Evolutionary conservation across 106 monocot genomes (phyloP).

Genomic region (Allium cepa): DNA sequence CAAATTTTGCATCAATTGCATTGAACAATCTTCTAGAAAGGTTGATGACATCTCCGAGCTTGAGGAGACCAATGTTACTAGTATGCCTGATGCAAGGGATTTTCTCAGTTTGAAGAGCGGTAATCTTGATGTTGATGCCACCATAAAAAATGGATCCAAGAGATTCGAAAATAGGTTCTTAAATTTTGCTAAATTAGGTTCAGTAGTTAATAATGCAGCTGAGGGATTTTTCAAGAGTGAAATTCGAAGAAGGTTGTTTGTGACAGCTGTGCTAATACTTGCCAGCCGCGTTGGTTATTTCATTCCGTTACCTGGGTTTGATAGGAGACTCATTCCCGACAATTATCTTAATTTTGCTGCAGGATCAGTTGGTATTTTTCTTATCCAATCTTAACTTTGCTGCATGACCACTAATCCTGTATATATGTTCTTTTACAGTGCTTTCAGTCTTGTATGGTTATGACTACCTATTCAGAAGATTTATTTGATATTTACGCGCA

Average conservation of each 20-base stretch:
- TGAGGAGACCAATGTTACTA: not conserved
- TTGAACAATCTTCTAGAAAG: not conserved
- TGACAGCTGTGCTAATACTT: constrained; percentile 73
- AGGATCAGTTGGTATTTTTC: constrained; percentile 61
- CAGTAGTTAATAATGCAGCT: constrained; percentile 57
- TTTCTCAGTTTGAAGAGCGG: not conserved
- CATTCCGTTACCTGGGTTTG: constrained; percentile 86
- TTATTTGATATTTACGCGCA: constrained; percentile 13
- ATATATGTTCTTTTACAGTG: not conserved
- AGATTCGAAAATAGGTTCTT: constrained; percentile 74
- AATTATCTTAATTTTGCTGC: constrained; percentile 84
- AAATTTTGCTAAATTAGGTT: constrained; percentile 58
- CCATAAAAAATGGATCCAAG: not conserved
- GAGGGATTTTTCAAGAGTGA: constrained; percentile 96
- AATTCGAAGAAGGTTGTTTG: constrained; percentile 80
- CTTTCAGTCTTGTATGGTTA: no score
- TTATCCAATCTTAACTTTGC: not conserved
- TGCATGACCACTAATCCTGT: not conserved
- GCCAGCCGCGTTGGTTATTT: constrained; percentile 88
- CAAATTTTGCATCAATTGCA: constrained; percentile 3
- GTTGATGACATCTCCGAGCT: not conserved
- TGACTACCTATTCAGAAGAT: no score
- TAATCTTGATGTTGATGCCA: not conserved
- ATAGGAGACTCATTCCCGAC: constrained; percentile 83
- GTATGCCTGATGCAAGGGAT: not conserved